Evolutionary conservation across 202 grass and related monocot genomes (phyloP).

Genomic region (Musa balbisiana): DNA sequence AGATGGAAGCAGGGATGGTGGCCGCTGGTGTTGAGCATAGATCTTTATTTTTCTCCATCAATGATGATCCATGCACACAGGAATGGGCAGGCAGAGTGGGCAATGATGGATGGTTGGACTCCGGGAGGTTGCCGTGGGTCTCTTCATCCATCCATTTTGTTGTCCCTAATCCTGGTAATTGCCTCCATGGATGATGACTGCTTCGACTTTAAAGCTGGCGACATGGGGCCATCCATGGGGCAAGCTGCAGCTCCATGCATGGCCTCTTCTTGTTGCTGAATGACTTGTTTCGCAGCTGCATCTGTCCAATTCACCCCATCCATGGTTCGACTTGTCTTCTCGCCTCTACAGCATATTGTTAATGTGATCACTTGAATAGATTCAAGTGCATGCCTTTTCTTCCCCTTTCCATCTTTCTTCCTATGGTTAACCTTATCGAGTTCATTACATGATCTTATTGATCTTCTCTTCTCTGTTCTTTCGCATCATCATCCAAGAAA

Average conservation of each 20-base stretch:
- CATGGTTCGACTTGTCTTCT: no score
- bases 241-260: background rate
- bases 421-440: no score
- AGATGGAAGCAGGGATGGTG: background rate
- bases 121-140: background rate
- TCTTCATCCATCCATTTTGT: constrained; percentile 1
- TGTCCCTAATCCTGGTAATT: background rate
- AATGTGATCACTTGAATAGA: no score
- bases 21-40: background rate
- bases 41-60: background rate
- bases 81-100: background rate
- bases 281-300: constrained; percentile 1
- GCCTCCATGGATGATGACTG: background rate
- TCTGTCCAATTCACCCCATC: background rate
- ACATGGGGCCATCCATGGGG: background rate
- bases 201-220: background rate
- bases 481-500: background rate
- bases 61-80: background rate
- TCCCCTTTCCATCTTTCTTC: no score
- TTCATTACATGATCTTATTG: no score
- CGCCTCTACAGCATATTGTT: no score
- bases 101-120: background rate
- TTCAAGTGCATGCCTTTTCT: no score
- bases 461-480: no score
- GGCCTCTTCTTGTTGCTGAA: background rate